phyloP scores from a whole-genome alignment of 371 early-diverging fungal species.

The Sporodiniella umbellata region DNA sequence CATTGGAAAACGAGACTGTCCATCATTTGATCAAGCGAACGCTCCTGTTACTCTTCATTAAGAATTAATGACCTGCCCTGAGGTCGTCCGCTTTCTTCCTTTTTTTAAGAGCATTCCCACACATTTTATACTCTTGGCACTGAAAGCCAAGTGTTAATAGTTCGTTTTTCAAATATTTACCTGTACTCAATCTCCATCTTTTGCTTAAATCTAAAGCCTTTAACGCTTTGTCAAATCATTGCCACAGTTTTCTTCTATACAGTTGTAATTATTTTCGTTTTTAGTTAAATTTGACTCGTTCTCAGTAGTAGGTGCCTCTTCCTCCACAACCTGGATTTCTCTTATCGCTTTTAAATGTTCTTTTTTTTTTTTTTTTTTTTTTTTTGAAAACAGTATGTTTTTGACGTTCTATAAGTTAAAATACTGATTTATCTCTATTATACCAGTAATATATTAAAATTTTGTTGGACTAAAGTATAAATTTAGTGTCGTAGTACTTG shows the following conservation, averaged over 20 bases:
- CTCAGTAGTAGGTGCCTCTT: not conserved
- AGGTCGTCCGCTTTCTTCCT: too few relatives aligned
- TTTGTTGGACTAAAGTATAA: not conserved
- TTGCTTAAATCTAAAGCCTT: conserved; percentile 1
- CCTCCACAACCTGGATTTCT: not conserved
- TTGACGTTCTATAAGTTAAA: conserved; percentile 1
- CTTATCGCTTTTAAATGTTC: not conserved
- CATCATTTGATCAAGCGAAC: too few relatives aligned
- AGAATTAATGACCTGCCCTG: too few relatives aligned
- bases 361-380: too few relatives aligned
- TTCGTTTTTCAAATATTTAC: conserved; percentile 10
- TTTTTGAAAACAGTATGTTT: not conserved
- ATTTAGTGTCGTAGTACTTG: not conserved
- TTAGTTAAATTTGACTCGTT: not conserved
- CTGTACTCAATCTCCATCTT: conserved; percentile 7
- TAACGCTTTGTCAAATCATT: not conserved
- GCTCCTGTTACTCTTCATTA: too few relatives aligned
- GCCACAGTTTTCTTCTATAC: conserved; percentile 9
- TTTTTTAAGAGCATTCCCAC: too few relatives aligned
- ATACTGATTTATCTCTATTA: conserved; percentile 1
- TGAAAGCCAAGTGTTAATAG: conserved; percentile 12
- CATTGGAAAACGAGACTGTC: too few relatives aligned
- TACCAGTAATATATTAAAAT: not conserved
- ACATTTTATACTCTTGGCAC: too few relatives aligned
- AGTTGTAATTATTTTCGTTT: not conserved